phyloP scores from a whole-genome alignment of 345 rosid genomes.

The Pistacia integerrima region DNA sequence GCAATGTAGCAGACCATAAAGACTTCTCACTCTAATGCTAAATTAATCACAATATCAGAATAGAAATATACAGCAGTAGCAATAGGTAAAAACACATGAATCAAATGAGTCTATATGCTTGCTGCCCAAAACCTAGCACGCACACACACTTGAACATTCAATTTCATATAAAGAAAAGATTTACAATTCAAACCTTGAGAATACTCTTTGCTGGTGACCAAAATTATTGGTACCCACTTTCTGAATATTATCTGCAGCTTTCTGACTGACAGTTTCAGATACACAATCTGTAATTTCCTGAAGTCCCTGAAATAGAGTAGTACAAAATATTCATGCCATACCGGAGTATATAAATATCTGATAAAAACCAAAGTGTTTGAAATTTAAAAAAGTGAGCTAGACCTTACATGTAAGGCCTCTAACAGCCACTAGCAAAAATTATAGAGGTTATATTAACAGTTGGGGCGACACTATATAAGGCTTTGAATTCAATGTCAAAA shows the following conservation, averaged over 20 bases:
- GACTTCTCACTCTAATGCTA: neutral
- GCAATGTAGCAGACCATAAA: neutral
- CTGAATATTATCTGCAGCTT: conserved; percentile 24
- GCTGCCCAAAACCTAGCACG: neutral
- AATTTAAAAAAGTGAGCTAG: neutral
- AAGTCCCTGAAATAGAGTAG: conserved; percentile 50
- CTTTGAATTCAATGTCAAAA: neutral
- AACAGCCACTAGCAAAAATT: neutral
- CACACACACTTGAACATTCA: neutral
- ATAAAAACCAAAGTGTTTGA: neutral
- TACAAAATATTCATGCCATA: neutral
- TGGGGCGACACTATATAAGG: neutral
- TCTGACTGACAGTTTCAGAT: conserved; percentile 22
- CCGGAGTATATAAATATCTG: neutral
- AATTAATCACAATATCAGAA: neutral
- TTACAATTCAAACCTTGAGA: conserved; percentile 38
- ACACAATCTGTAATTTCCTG: conserved; percentile 44
- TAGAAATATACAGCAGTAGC: neutral
- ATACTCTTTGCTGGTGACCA: conserved; percentile 31
- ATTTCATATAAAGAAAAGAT: conserved; percentile 1
- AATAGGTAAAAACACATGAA: neutral
- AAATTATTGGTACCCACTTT: conserved; percentile 29
- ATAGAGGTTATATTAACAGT: neutral
- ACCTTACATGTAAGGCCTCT: neutral
- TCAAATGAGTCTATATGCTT: neutral